Base-by-base conservation (phyloP, 139 green algal genomes). In the Nannochloris sp. region DNA sequence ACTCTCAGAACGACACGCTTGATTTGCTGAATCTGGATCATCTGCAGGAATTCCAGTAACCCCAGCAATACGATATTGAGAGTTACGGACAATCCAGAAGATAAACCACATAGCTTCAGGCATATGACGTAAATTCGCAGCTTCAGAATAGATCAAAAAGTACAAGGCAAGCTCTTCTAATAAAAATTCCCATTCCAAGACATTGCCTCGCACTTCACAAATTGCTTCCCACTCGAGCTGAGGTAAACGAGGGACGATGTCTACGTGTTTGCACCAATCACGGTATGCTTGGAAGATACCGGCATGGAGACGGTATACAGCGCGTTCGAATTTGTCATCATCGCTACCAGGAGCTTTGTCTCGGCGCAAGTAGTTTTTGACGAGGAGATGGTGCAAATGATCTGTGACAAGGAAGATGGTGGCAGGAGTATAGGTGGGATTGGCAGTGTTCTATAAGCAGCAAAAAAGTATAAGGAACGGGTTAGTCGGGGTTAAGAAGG, bases 101-200 rank as follows among this genome's bases (percentile, higher is more conserved):
- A 93, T 72, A 56, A 94, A 92, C 73, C 79, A 90, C 30, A 93
- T 12, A 36, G 77, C 53, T 64, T 95, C 86, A 4, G 87, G 84
- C 38, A 81, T 78, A 73, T 95, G 90, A 12, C 88, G 74, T 23
- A 93, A 33, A 64, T 91, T 93, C 60, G 86, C 81, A 32, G 72
- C 78, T 74, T 93, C 86, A 14, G 59, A 77, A 76, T 85, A 95
- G 45, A 95, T 79, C 39, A 95, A 73, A 68, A 91, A 89, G 67
- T 81, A 95, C n/a, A 95, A 65, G 3, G 72, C 65, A 42, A 91
- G 74, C 76, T 91, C 82, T 38, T 80, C 73, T 30, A 80, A 38
- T 8, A 74, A 44, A 33, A 59, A 80, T 68, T 80, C 73, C 73
- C 73, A 80, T 48, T 79, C 63, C 57, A 70, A 68, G 0, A 46